Base-by-base conservation (phyloP, 2,329 filamentous ascomycete species). In the Fusarium compactum region DNA sequence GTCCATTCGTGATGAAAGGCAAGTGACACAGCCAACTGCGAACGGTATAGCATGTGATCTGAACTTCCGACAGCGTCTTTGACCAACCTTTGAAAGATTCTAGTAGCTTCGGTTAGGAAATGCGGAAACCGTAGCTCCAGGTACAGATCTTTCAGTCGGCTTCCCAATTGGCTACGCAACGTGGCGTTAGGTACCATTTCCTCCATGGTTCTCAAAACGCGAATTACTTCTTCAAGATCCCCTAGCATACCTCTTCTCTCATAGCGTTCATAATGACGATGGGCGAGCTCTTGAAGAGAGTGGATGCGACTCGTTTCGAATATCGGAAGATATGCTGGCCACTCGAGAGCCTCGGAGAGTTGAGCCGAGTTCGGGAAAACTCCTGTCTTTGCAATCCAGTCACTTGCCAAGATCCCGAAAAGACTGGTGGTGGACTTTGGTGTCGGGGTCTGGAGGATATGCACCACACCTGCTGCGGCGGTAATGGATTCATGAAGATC, bases 1-100 rank as follows among this genome's bases (percentile, higher is more conserved):
- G 24, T 58, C 22, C 46, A n/a, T 30, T 56, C 53, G 8, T 56
- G 44, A 1, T 40, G 30, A n/a, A 50, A 56, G 0, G 18, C 48
- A 56, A 56, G 53, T 6, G 43, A 50, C 20, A 34, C 8, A 1
- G 24, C 53, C 4, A 56, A 2, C 1, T 50, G 44, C 1, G 48
- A 10, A 5, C 8, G 14, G 14, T 29, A 51, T 8, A n/a, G 11
- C 2, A 0, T 18, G 0, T 12, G 4, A 7, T 38, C 2, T n/a
- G 27, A 8, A 6, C 5, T 25, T 8, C 6, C 1, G 4, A 8
- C 8, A 8, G 29, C 5, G 1, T 24, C 44, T 4, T 38, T 0
- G 3, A 56, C 22, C 1, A 56, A 29, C 18, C 1, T 14, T 8
- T 24, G n/a, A 3, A 51, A 56, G 1, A n/a, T 38, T 1, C 2